Percentiles rank a stretch among this genome's conserved stretches.
These are phyloP conservation scores for Aspergillus baeticus DNA, from an alignment of 495 filamentous ascomycete genomes.

Conservation along the genomic window DNA sequence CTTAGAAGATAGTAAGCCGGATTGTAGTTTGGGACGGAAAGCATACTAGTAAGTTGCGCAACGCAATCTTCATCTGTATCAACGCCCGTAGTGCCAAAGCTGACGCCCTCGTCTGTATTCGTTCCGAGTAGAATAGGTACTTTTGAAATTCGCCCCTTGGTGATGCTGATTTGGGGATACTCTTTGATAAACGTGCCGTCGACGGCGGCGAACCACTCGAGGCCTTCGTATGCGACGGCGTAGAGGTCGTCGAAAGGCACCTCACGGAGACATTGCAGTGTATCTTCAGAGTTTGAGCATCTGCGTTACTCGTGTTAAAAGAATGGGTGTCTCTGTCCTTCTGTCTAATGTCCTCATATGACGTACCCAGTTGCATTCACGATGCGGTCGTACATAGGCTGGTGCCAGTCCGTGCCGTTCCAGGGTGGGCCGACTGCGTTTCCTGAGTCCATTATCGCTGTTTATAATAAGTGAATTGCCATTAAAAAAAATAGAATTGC, in stretches of 20 bases:
- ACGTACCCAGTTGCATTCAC: constrained; percentile 32
- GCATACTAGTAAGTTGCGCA: constrained; percentile 37
- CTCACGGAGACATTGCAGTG: constrained; percentile 61
- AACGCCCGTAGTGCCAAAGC: constrained; percentile 44
- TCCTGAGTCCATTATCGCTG: constrained; percentile 71
- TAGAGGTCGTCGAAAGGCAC: constrained; percentile 57
- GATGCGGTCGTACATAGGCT: constrained; percentile 40
- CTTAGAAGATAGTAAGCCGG: background rate
- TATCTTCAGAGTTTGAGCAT: constrained; percentile 54
- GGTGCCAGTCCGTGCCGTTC: constrained; percentile 41
- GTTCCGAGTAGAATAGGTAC: constrained; percentile 47
- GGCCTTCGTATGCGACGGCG: constrained; percentile 42
- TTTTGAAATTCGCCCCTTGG: constrained; percentile 33
- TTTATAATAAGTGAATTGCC: background rate
- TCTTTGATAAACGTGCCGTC: constrained; percentile 51
- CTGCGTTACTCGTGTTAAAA: constrained; percentile 28
- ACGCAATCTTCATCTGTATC: constrained; percentile 46
- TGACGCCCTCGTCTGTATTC: constrained; percentile 51
- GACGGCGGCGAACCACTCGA: constrained; percentile 44
- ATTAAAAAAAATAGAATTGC: background rate
- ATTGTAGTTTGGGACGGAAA: background rate
- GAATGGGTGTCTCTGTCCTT: too few species aligned
- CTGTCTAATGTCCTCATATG: too few species aligned
- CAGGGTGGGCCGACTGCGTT: constrained; percentile 38
- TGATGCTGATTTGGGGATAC: constrained; percentile 39